These are phyloP conservation scores for Rhodotorula toruloides DNA, from an alignment of 768 basidiomycete species.

Conservation along the genomic window DNA sequence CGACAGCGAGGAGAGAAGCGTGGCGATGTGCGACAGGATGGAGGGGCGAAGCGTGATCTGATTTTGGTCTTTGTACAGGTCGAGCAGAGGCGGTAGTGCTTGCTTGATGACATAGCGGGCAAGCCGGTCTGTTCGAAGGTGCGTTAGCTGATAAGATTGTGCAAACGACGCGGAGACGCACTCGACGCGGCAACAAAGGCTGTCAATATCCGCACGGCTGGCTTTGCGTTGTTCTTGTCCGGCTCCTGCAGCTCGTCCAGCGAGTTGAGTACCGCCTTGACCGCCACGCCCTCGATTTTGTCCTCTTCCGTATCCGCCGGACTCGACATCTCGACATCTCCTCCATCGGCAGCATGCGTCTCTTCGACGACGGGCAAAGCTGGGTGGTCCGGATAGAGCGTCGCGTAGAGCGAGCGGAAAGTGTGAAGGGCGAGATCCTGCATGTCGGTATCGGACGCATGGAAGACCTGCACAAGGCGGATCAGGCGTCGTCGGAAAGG, in stretches of 20 bases:
- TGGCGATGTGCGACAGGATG: constrained; percentile 27
- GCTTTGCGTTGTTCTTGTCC: constrained; percentile 85
- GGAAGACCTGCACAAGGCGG: constrained; percentile 64
- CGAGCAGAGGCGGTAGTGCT: constrained; percentile 24
- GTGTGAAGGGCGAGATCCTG: constrained; percentile 70
- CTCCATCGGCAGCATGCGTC: constrained; percentile 45
- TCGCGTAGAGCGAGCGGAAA: constrained; percentile 65
- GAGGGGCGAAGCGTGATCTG: constrained; percentile 31
- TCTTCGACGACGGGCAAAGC: too few species aligned
- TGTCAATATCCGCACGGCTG: constrained; percentile 76
- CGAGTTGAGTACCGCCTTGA: constrained; percentile 73
- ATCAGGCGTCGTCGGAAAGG: background rate
- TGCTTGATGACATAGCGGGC: constrained; percentile 22
- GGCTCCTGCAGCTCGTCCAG: constrained; percentile 74
- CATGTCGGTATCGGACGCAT: constrained; percentile 67
- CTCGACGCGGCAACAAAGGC: constrained; percentile 27
- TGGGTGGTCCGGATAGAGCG: constrained; percentile 55
- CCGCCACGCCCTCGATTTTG: constrained; percentile 56
- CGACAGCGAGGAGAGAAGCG: constrained; percentile 28
- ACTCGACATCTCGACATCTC: constrained; percentile 21
- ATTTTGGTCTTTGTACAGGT: constrained; percentile 27
- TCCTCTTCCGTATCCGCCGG: background rate
- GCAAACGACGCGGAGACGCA: background rate
- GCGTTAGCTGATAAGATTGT: background rate
- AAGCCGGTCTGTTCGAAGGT: constrained; percentile 5